Evolutionary conservation across 345 rosid species (phyloP).

Genomic region (Hibiscus tridactylites): DNA sequence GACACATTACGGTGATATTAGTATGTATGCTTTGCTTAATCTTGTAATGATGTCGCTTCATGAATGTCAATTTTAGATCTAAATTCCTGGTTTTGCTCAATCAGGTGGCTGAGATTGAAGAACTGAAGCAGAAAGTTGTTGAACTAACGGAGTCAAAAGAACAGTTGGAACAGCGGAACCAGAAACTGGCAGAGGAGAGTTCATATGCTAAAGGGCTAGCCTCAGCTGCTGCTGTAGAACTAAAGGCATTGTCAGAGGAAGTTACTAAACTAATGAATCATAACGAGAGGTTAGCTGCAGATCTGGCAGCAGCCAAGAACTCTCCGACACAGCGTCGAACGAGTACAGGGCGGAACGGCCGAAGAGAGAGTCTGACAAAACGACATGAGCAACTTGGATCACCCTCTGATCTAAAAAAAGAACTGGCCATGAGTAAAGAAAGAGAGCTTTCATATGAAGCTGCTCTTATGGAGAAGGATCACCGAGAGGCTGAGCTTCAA

Average conservation of each 20-base stretch:
- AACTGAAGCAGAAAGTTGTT: slow-evolving; percentile 53
- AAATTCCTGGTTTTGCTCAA: slow-evolving; percentile 9
- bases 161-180: slow-evolving; percentile 64
- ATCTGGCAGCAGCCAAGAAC: slow-evolving; percentile 58
- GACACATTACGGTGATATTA: background rate
- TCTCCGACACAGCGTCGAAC: slow-evolving; percentile 49
- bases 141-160: slow-evolving; percentile 57
- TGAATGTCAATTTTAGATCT: slow-evolving; percentile 8
- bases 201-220: slow-evolving; percentile 97
- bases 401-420: slow-evolving; percentile 65
- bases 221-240: slow-evolving; percentile 99
- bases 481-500: slow-evolving; percentile 72
- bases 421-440: slow-evolving; percentile 64
- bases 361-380: slow-evolving; percentile 48
- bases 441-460: slow-evolving; percentile 85
- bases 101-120: slow-evolving; percentile 68
- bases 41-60: background rate
- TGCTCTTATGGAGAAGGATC: slow-evolving; percentile 69
- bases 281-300: slow-evolving; percentile 68
- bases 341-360: slow-evolving; percentile 51
- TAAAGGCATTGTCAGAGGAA: slow-evolving; percentile 94
- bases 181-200: slow-evolving; percentile 86
- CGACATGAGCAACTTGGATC: slow-evolving; percentile 59
- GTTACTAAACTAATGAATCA: slow-evolving; percentile 93
- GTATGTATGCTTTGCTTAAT: background rate